Evolutionary conservation across 768 basidiomycete genomes (phyloP).

Genomic region (Tricholomella constricta): DNA sequence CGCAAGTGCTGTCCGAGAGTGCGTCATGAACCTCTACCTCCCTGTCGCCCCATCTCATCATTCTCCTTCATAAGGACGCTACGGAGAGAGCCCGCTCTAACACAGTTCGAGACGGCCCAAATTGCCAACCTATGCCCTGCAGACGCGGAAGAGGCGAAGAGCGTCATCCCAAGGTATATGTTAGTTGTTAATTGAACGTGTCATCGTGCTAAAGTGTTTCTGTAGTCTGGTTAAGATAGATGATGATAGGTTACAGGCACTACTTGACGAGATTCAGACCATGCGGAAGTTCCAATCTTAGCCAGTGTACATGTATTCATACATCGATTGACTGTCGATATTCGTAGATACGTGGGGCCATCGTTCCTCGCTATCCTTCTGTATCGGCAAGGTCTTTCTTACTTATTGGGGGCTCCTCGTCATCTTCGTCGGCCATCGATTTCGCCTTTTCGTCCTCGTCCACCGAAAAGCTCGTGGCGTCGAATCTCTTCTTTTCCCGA

Average conservation of each 20-base stretch:
- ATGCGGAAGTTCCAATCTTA: constrained; percentile 88
- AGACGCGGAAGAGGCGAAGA: constrained; percentile 88
- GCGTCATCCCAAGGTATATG: constrained; percentile 80
- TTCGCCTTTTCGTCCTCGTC: constrained; percentile 31
- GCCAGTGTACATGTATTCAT: constrained; percentile 18
- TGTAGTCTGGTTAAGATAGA: constrained; percentile 82
- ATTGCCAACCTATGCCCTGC: constrained; percentile 90
- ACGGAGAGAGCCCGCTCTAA: constrained; percentile 74
- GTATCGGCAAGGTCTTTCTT: constrained; percentile 51
- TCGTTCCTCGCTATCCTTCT: constrained; percentile 42
- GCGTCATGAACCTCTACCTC: constrained; percentile 26
- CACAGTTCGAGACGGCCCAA: constrained; percentile 91
- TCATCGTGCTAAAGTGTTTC: not conserved
- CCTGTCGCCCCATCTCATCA: not conserved
- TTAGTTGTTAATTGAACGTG: not conserved
- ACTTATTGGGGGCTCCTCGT: constrained; percentile 38
- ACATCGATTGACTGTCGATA: not conserved
- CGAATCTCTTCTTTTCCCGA: constrained; percentile 68
- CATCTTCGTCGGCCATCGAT: constrained; percentile 35
- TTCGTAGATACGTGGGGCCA: not conserved
- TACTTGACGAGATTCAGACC: constrained; percentile 87
- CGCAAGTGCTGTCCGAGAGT: constrained; percentile 88
- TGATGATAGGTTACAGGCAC: constrained; percentile 79
- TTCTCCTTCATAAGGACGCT: constrained; percentile 57
- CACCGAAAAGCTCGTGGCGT: constrained; percentile 55